Percentiles rank a stretch among this genome's conserved stretches.
These are phyloP conservation scores for Fraxinus nigra DNA, from an alignment of 305 asterid species.

Conservation along the genomic window DNA sequence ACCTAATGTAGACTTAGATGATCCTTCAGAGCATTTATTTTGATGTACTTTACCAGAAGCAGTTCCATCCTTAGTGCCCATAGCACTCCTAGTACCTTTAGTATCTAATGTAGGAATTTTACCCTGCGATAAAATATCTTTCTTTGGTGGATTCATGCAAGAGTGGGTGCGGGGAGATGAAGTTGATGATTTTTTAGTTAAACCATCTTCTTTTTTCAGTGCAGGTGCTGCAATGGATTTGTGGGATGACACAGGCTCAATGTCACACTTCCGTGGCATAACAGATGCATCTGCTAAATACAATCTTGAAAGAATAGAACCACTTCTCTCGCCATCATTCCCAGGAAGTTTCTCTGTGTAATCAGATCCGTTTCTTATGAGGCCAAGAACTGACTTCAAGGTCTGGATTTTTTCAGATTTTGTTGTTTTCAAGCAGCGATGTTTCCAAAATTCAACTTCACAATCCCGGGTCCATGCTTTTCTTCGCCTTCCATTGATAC, in stretches of 20 bases:
- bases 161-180: conserved; percentile 27
- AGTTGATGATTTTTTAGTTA: conserved; percentile 30
- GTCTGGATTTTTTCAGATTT: conserved; percentile 87
- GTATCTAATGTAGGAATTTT: conserved; percentile 33
- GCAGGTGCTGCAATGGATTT: conserved; percentile 32
- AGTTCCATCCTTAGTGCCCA: conserved; percentile 43
- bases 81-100: conserved; percentile 37
- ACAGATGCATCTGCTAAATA: conserved; percentile 91
- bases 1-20: conserved; percentile 31
- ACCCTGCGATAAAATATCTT: conserved; percentile 21
- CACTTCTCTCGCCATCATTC: conserved; percentile 48
- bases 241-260: conserved; percentile 56
- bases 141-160: conserved; percentile 33
- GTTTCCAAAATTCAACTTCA: conserved; percentile 97
- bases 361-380: conserved; percentile 59
- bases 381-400: conserved; percentile 77
- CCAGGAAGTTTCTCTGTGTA: conserved; percentile 32
- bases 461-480: conserved; percentile 96
- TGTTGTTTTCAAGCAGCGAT: conserved; percentile 68
- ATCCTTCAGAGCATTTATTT: conserved; percentile 36
- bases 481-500: conserved; percentile 76
- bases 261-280: conserved; percentile 77
- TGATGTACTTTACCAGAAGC: conserved; percentile 36
- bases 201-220: conserved; percentile 36
- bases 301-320: conserved; percentile 79